Conservation (phyloP, 73 alveolate species). For the Halteria grandinella region DNA sequence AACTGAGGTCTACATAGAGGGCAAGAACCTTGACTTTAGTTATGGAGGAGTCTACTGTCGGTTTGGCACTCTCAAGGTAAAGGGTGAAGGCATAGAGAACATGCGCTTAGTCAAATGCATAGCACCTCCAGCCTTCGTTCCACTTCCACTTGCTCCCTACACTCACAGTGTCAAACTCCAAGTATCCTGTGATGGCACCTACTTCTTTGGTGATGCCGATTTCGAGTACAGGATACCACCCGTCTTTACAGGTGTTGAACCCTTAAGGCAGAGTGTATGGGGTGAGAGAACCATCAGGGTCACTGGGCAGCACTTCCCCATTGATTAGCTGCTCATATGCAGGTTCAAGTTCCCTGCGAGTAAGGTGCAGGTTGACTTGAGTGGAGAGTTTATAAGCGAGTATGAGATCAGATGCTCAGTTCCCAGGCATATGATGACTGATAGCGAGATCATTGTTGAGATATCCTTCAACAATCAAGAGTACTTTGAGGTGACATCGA, state of each 20-base stretch:
- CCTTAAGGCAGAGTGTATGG: constrained; percentile 19
- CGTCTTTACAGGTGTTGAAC: not conserved
- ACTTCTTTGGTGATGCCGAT: not conserved
- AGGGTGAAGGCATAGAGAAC: constrained; percentile 1
- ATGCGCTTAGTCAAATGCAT: constrained; percentile 4
- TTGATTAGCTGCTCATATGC: not conserved
- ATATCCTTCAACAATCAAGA: constrained; percentile 7
- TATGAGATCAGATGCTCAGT: not conserved
- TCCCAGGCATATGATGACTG: constrained; percentile 29
- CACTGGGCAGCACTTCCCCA: not conserved
- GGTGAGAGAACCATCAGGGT: constrained; percentile 22
- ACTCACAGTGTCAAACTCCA: not conserved
- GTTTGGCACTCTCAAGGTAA: constrained; percentile 9
- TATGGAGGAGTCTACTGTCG: constrained; percentile 43
- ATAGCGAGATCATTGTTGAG: constrained; percentile 1
- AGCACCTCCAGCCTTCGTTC: constrained; percentile 26
- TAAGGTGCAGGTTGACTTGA: not conserved
- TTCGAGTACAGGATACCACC: constrained; percentile 32
- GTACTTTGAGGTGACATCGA: constrained; percentile 16
- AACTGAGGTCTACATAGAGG: constrained; percentile 17
- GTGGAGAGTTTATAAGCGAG: not conserved
- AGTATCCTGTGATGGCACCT: not conserved
- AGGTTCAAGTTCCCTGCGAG: constrained; percentile 25
- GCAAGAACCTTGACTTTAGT: constrained; percentile 3
- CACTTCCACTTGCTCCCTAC: too few species aligned